Base-by-base conservation (phyloP, 495 filamentous ascomycete genomes). In the Extremus antarcticus region DNA sequence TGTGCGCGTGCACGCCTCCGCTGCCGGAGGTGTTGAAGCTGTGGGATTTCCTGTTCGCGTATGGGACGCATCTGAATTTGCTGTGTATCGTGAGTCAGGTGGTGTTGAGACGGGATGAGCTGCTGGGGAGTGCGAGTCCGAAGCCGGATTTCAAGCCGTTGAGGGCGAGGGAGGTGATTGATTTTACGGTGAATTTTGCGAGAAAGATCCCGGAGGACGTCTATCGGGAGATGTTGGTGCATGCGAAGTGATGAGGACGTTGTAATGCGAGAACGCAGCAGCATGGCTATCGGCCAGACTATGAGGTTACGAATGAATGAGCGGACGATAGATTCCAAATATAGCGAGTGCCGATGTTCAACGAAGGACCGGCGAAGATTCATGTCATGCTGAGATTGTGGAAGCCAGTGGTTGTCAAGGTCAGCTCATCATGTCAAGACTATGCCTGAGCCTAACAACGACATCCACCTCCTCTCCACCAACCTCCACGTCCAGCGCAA, bases 41-140 rank as follows among this genome's bases (percentile, higher is more conserved):
- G n/a, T 99, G 92, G 92, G 92, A 99, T 68, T 99, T 99, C 61
- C 74, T 97, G 13, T 89, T 99, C 65, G 90, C 92, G 0, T 99
- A 95, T 63, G 92, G 92, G 0, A 78, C 88, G 32, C 94, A 97
- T 69, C 65, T 97, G 46, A 99, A 99, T 62, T 87, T 99, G 48
- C 66, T 99, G 10, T 97, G 94, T 64, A 95, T 99, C 59, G 94
- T 97, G 22, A 89, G 90, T n/a, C 92, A 99, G 69, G 72, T 99
- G 47, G 79, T 94, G 40, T 78, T 92, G 57, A 88, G 95, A 70
- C 75, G 90, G 50, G 88, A 94, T 50, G 80, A 83, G 45, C 81
- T 99, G 51, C 70, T 97, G 57, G 78, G 77, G 38, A 90, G 25
- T 43, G 21, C 51, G 4, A 95, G 92, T 63, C 94, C 92, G 25